Conservation (phyloP, 2,329 filamentous ascomycete species). For the Claviceps fusiformis region DNA sequence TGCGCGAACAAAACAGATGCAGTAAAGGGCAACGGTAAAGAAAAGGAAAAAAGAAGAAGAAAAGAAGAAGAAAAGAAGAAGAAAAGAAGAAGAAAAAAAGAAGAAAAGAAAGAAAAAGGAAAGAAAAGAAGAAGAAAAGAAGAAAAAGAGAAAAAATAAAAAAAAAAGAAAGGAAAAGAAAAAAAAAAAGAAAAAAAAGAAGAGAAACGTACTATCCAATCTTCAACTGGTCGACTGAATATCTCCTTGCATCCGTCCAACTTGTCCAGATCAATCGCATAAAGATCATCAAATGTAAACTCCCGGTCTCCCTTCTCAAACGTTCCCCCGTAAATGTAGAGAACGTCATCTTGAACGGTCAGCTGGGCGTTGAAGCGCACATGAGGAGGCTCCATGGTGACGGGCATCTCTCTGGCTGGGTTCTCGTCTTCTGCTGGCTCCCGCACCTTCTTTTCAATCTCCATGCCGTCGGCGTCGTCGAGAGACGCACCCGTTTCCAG, state of each 20-base stretch:
- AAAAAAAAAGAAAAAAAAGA: conserved; percentile 2
- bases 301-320: conserved; percentile 92
- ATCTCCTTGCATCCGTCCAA: conserved; percentile 88
- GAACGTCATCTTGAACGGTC: conserved; percentile 77
- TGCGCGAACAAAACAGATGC: not conserved
- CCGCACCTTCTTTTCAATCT: conserved; percentile 36
- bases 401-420: conserved; percentile 46
- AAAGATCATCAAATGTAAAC: conserved; percentile 91
- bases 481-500: conserved; percentile 62
- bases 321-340: conserved; percentile 92
- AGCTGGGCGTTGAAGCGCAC: conserved; percentile 82
- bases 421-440: conserved; percentile 42
- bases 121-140: too few relatives aligned
- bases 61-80: too few relatives aligned
- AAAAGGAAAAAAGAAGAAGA: too few relatives aligned
- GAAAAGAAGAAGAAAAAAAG: not conserved
- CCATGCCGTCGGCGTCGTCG: conserved; percentile 35
- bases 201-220: conserved; percentile 53
- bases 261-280: conserved; percentile 86
- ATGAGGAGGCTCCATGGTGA: conserved; percentile 76
- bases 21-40: too few relatives aligned
- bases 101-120: conserved; percentile 5
- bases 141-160: too few relatives aligned
- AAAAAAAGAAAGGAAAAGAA: too few relatives aligned
- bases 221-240: conserved; percentile 68